A percentile compares a stretch with the other conserved stretches of the same genome.
Conservation (phyloP, 768 basidiomycete species). For the Tephrocybe sp. region DNA sequence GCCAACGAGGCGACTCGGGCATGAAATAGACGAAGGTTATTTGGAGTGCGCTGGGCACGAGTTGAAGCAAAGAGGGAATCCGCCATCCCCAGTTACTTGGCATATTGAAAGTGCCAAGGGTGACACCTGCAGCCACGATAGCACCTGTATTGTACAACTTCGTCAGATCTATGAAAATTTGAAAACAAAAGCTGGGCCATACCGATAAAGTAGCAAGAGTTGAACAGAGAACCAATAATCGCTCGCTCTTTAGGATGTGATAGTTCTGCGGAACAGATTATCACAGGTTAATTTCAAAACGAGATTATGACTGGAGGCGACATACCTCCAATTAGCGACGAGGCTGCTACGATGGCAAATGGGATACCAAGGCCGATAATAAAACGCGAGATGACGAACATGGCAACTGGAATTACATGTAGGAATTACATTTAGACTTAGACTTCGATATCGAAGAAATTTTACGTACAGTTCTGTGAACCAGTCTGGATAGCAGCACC, state of each 20-base stretch:
- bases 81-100: constrained; percentile 63
- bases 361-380: constrained; percentile 60
- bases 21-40: constrained; percentile 55
- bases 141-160: constrained; percentile 34
- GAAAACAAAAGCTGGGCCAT: not conserved
- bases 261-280: constrained; percentile 39
- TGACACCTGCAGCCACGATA: constrained; percentile 59
- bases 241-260: constrained; percentile 72
- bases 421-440: not conserved
- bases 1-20: constrained; percentile 68
- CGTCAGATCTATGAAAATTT: not conserved
- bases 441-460: not conserved
- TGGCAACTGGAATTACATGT: constrained; percentile 39
- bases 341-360: constrained; percentile 64
- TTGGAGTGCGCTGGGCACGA: constrained; percentile 53
- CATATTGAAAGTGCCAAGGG: constrained; percentile 66
- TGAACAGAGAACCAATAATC: constrained; percentile 61
- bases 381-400: constrained; percentile 59
- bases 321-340: constrained; percentile 58
- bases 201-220: constrained; percentile 63
- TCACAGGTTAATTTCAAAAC: too few relatives aligned
- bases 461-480: constrained; percentile 45
- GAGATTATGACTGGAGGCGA: not conserved
- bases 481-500: constrained; percentile 47
- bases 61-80: constrained; percentile 64